A percentile compares a stretch with the other conserved stretches of the same genome.
These are phyloP conservation scores for Penicillium cosmopolitanum DNA, from an alignment of 495 filamentous ascomycete genomes.

Conservation along the genomic window DNA sequence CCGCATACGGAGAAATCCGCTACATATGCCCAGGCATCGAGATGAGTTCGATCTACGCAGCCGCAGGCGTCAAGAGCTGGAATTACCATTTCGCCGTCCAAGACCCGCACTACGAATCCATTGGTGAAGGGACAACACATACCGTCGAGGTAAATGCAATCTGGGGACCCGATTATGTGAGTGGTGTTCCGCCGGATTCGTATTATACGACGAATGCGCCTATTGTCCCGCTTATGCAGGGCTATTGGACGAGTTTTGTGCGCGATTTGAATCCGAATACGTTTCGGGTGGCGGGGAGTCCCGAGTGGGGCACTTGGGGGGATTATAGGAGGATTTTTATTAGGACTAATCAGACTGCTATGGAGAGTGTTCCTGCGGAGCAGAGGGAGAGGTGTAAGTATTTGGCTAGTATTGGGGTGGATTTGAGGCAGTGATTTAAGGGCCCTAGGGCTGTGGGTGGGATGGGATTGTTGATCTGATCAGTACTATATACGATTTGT, in stretches of 20 bases:
- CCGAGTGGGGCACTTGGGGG: slow-evolving; percentile 54
- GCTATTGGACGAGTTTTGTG: slow-evolving; percentile 73
- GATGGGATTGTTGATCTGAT: background rate
- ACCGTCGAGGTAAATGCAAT: slow-evolving; percentile 65
- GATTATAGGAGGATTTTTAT: slow-evolving; percentile 54
- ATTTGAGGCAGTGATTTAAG: slow-evolving; percentile 48
- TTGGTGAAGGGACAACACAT: slow-evolving; percentile 65
- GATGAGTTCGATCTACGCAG: slow-evolving; percentile 50
- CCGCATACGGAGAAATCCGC: slow-evolving; percentile 73
- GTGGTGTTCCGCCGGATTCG: slow-evolving; percentile 48
- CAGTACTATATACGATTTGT: background rate
- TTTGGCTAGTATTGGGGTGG: slow-evolving; percentile 54
- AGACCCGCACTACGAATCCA: slow-evolving; percentile 47
- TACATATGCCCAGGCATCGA: slow-evolving; percentile 71
- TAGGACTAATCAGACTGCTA: slow-evolving; percentile 56
- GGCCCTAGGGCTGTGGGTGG: background rate
- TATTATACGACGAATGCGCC: slow-evolving; percentile 56
- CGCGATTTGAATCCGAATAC: slow-evolving; percentile 66
- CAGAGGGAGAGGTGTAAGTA: slow-evolving; percentile 57
- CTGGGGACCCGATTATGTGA: slow-evolving; percentile 55
- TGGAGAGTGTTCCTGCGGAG: slow-evolving; percentile 56
- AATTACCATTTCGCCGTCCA: slow-evolving; percentile 71
- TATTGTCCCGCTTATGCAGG: slow-evolving; percentile 62
- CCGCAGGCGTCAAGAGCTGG: slow-evolving; percentile 49
- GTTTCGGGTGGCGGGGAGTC: slow-evolving; percentile 41